Conservation (phyloP, 1,284 basidiomycete genomes). For the Inonotus obliquus region DNA sequence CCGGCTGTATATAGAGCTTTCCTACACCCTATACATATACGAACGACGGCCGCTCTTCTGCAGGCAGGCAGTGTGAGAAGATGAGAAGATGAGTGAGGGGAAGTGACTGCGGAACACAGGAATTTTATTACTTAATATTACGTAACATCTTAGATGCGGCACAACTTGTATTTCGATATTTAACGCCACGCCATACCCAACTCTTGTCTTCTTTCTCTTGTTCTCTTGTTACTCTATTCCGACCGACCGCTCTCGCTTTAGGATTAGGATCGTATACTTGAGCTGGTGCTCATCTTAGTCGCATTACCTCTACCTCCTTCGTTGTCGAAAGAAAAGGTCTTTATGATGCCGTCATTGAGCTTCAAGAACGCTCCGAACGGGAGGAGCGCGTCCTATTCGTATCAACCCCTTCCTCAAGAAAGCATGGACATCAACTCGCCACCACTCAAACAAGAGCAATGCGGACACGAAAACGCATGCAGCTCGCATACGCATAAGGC, state of each 20-base stretch:
- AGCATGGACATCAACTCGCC: constrained; percentile 9
- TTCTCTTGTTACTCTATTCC: too few relatives aligned
- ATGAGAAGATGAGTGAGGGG: too few relatives aligned
- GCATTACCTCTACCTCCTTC: not conserved
- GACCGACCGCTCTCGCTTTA: not conserved
- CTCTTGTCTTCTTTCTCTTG: not conserved
- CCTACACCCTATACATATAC: not conserved
- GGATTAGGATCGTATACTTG: not conserved
- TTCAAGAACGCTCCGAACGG: not conserved
- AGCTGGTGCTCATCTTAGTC: not conserved
- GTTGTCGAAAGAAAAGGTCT: not conserved
- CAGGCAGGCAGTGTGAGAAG: not conserved
- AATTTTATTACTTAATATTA: not conserved
- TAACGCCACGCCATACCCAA: not conserved
- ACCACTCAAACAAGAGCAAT: constrained; percentile 7
- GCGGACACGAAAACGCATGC: not conserved
- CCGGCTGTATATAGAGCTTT: too few relatives aligned
- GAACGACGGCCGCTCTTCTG: not conserved
- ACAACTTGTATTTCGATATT: not conserved
- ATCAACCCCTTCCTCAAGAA: constrained; percentile 17
- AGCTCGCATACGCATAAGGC: constrained; percentile 5
- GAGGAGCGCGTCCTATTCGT: too few relatives aligned
- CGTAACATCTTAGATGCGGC: not conserved
- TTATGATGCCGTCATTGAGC: constrained; percentile 1
- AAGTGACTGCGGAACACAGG: not conserved